Evolutionary conservation across 176 grass and related monocot species (phyloP), one percentile per base, ranked within the genome.

Genomic region (Secale cereale): DNA sequence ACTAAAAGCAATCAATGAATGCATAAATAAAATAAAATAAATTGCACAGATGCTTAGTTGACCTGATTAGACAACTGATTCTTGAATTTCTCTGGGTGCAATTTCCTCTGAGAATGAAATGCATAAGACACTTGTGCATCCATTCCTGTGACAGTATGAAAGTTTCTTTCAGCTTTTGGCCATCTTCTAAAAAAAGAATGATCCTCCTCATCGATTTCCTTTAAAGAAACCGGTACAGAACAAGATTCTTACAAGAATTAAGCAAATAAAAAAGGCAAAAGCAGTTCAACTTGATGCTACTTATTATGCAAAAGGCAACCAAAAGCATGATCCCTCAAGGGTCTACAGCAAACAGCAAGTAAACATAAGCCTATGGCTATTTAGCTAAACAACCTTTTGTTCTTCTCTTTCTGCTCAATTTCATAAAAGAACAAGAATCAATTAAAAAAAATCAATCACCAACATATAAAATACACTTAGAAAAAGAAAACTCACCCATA

Each of bases 31-130:
- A 62, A 33, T 62, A 76, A 69, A n/a, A 81, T 26, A 23, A 39
- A 78, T 43, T 35, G 36, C 28, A 33, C 46, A 75, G 6, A 45
- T 61, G 59, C 48, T 81, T 83, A 80, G 48, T 80, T 81, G 60
- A 98, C 96, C 96, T 98, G 93, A 95, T 98, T 98, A 79, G 82
- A 86, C 62, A 94, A 77, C 80, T 98, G 96, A 65, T 94, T 94
- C 85, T 89, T 95, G 89, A 98, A 98, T 78, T 95, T 98, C 85
- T 98, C 96, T 85, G 93, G 96, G 87, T 92, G 81, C 70, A 78
- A 81, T 88, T 95, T 95, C 86, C 96, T 90, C 89, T 95, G 81
- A 87, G 91, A 93, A 83, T 98, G 93, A 87, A 98, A 98, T 31
- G 87, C 89, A 81, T 95, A 95, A 33, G 96, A 95, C 63, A 98